A percentile compares a stretch with the other conserved stretches of the same genome.
Conservation (phyloP, 768 basidiomycete genomes). For the Tremella mesenterica region DNA sequence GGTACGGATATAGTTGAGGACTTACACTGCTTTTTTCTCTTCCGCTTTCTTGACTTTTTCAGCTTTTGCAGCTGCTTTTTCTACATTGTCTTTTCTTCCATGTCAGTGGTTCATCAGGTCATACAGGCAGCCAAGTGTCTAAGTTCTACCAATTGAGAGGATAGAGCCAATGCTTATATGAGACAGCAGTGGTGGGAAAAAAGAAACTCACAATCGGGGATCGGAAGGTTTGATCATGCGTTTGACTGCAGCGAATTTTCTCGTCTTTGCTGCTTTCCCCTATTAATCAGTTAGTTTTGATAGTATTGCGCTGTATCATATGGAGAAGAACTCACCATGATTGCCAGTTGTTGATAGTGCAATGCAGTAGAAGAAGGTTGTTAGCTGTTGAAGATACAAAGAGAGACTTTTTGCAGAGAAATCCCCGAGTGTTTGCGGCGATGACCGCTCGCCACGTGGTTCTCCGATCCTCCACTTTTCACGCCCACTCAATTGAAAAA, state of each 20-base stretch:
- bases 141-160: too few relatives aligned
- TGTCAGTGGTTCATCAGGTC: conserved; percentile 12
- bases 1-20: neutral
- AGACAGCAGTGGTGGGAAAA: neutral
- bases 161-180: too few relatives aligned
- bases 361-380: too few relatives aligned
- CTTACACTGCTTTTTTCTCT: conserved; percentile 55
- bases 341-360: too few relatives aligned
- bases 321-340: neutral
- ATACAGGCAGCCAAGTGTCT: neutral
- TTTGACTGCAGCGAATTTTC: conserved; percentile 91
- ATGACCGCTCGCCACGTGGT: too few relatives aligned
- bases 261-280: conserved; percentile 86
- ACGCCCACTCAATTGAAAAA: too few relatives aligned
- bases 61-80: conserved; percentile 66
- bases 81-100: conserved; percentile 85
- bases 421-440: too few relatives aligned
- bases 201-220: conserved; percentile 64
- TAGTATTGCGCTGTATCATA: neutral
- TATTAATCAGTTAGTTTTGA: conserved; percentile 36
- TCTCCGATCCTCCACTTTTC: too few relatives aligned
- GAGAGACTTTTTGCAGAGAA: too few relatives aligned
- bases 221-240: conserved; percentile 89
- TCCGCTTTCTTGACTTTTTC: conserved; percentile 43
- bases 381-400: too few relatives aligned